A percentile compares a stretch with the other conserved stretches of the same genome.
Conservation (phyloP, 139 green algal genomes). For the Tetraselmis striata region DNA sequence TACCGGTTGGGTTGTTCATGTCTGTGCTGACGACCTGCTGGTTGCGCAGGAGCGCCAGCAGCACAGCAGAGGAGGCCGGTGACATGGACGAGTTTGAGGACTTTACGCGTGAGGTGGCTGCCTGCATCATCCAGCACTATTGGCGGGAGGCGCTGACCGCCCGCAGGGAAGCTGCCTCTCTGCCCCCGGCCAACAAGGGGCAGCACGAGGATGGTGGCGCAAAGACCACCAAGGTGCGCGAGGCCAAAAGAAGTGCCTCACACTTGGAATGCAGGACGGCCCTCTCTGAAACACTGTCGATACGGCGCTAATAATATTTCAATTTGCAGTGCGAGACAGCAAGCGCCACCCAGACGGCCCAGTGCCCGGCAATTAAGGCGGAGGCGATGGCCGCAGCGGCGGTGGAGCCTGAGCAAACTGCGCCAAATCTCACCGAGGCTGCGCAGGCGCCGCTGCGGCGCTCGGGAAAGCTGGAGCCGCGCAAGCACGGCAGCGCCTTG, state of each 20-base stretch:
- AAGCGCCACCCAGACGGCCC: neutral
- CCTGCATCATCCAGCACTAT: slow-evolving; percentile 46
- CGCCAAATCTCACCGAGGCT: neutral
- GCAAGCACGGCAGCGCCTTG: neutral
- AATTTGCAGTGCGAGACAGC: no score
- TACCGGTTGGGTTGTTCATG: neutral
- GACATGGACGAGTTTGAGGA: slow-evolving; percentile 10
- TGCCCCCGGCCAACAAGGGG: no score
- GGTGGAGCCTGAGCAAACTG: neutral
- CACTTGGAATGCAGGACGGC: neutral
- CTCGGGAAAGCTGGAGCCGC: neutral
- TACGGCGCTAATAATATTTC: neutral
- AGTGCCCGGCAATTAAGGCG: no score
- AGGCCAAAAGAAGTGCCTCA: no score
- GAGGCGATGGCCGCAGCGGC: neutral
- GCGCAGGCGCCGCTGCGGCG: no score
- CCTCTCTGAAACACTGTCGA: neutral
- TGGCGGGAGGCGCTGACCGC: slow-evolving; percentile 17
- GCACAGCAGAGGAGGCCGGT: neutral
- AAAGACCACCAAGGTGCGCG: no score
- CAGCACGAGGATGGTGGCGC: no score
- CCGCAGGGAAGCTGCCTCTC: neutral
- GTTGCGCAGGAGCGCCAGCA: neutral
- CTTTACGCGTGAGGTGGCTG: slow-evolving; percentile 41
- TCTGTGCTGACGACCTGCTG: neutral